Evolutionary conservation across 495 filamentous ascomycete species (phyloP), one percentile per base, ranked within the genome.

Genomic region (Emericellopsis terricola): DNA sequence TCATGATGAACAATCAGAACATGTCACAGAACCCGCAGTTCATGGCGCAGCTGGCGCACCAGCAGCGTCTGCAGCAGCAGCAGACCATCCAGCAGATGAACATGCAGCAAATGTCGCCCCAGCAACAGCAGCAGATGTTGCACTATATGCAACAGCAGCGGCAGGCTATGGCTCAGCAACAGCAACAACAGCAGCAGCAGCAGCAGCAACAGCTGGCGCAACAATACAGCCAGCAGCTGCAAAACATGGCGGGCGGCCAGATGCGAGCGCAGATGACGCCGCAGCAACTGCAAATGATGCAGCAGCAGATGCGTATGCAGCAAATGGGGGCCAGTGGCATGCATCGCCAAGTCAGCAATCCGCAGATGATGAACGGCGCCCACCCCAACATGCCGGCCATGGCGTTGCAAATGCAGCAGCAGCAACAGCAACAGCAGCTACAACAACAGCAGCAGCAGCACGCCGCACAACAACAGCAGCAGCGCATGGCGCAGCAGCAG

Each of bases 1-100:
- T 69, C 46, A 59, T 69, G 39, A 61, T 71, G 48, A 64, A 64
- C 19, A 61, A 68, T 42, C 47, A 51, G 29, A 23, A 19, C n/a
- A 54, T 76, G 45, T 42, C 65, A 31, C 55, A 57, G 33, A 59
- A 59, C 39, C 52, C 54, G 19, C 60, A 54, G 19, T 37, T 60
- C 17, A 33, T 50, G 41, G 34, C 49, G 35, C 42, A 67, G 53
- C 48, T 67, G 54, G 53, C 53, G 18, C 58, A 62, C 11, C 68
- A 74, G 43, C 71, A 72, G 27, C 58, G 59, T 31, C 49, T 52
- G 3, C 56, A 42, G 37, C 33, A 26, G 19, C 37, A 43, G 11
- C 47, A 41, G 31, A 38, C 38, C 4, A 45, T 58, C n/a, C 61
- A 56, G n/a, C 57, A 62, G 19, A 52, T 55, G 32, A 50, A 54